Evolutionary conservation across 441 rosid genomes (phyloP), one percentile per base, ranked within the genome.

Genomic region (Melastoma candidum): DNA sequence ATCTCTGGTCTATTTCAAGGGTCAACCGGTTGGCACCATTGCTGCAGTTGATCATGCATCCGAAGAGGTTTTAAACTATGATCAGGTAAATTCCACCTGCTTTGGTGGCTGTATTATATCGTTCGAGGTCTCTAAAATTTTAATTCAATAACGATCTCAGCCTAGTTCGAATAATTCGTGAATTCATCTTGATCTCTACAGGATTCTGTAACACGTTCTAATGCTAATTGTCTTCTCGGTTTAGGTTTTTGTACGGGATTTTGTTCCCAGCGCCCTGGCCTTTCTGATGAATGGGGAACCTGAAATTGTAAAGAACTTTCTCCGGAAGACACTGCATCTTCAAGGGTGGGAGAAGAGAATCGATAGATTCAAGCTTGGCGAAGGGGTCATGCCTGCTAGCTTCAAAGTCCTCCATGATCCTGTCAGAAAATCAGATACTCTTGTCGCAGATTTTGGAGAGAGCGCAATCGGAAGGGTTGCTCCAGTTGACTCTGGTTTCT

Each of bases 321-420:
- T 61, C 43, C 46, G 53, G 47, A 61, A 61, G 58, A 61, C 65
- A 39, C 41, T 61, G 46, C 48, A 32, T 48, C 65, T 61, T 53
- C 65, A 61, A 61, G 65, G 65, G 54, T 53, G 65, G 65, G 65
- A 61, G 53, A 61, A 61, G 44, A 61, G 47, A 41, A 39, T 61
- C 41, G 65, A 61, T 26, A 47, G 58, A 44, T 61, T 61, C 54
- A 61, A 54, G 49, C 65, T 61, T 41, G 66, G 66, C 22, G 59
- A 62, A 53, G 66, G 66, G 43, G 66, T 59, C 10, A 62, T 62
- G 66, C 66, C 66, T 11, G 66, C 66, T 26, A 62, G 66, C 59
- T 62, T 54, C 66, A 62, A 62, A 49, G 60, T 62, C 44, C 53
- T 54, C n/a, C 66, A 62, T 7, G 60, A 62, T 13, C 66, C 66